Percentiles rank a stretch among this genome's conserved stretches.
phyloP scores from a whole-genome alignment of 116 monocot species.

The Posidonia oceanica region DNA sequence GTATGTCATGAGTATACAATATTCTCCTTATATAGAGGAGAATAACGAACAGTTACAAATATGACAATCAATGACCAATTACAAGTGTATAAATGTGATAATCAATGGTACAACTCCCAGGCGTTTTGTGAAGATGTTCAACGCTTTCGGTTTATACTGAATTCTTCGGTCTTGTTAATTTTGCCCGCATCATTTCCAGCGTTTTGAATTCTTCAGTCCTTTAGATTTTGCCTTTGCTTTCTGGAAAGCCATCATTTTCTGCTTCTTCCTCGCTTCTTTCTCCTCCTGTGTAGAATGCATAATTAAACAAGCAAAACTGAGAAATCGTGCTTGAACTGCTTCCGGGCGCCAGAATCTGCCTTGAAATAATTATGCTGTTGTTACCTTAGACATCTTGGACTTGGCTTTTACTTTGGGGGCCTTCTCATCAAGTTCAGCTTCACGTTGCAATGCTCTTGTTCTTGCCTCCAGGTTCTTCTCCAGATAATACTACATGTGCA shows the following conservation, averaged over 20 bases:
- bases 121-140: no score
- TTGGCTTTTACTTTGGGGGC: slow-evolving; percentile 91
- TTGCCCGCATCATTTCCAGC: slow-evolving; percentile 38
- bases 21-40: no score
- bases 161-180: no score
- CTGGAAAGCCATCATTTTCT: slow-evolving; percentile 83
- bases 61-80: no score
- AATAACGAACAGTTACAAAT: no score
- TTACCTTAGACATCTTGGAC: slow-evolving; percentile 99
- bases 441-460: slow-evolving; percentile 64
- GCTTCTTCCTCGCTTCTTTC: slow-evolving; percentile 90
- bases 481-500: slow-evolving; percentile 36
- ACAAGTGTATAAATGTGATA: no score
- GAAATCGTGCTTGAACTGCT: no score
- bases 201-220: slow-evolving; percentile 76
- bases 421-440: slow-evolving; percentile 88
- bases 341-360: no score
- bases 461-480: slow-evolving; percentile 96
- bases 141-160: no score
- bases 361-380: background rate
- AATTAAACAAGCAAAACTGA: no score
- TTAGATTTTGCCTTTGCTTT: slow-evolving; percentile 88
- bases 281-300: slow-evolving; percentile 43
- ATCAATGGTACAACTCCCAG: no score
- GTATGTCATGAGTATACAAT: no score